These are phyloP conservation scores for Novymonas esmeraldas DNA, from an alignment of 208 protist species.

Conservation along the genomic window DNA sequence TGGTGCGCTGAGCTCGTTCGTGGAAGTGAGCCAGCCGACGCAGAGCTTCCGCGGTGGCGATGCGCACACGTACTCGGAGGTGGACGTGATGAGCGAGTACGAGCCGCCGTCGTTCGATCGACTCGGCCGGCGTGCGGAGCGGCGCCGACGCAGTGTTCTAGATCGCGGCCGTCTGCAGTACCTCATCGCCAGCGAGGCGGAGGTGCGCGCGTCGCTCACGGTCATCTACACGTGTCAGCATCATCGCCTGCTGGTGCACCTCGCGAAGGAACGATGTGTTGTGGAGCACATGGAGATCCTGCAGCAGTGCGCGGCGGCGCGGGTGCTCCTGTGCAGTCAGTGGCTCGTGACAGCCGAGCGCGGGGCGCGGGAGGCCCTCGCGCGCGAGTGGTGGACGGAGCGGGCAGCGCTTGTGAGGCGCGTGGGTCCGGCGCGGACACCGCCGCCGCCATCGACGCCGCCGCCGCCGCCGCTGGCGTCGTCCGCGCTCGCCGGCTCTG, in stretches of 20 bases:
- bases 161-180: slow-evolving; percentile 41
- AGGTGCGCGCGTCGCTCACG: slow-evolving; percentile 36
- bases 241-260: slow-evolving; percentile 20
- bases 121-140: neutral
- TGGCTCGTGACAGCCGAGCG: slow-evolving; percentile 17
- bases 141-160: neutral
- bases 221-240: slow-evolving; percentile 22
- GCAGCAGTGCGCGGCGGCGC: slow-evolving; percentile 36
- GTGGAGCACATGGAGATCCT: slow-evolving; percentile 44
- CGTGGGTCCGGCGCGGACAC: neutral
- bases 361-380: slow-evolving; percentile 16
- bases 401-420: slow-evolving; percentile 8
- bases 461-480: no score
- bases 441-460: neutral
- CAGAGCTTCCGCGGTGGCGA: slow-evolving; percentile 38
- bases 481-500: neutral
- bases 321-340: slow-evolving; percentile 22
- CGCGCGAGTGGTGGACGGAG: slow-evolving; percentile 19
- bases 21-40: slow-evolving; percentile 74
- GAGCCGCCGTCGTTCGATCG: slow-evolving; percentile 48
- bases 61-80: slow-evolving; percentile 41
- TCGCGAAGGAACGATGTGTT: slow-evolving; percentile 39
- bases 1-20: slow-evolving; percentile 32
- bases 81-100: slow-evolving; percentile 50
- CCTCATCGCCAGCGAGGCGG: slow-evolving; percentile 40